These are phyloP conservation scores for Hypoxylon perforatum DNA, from an alignment of 495 filamentous ascomycete genomes.

Conservation along the genomic window DNA sequence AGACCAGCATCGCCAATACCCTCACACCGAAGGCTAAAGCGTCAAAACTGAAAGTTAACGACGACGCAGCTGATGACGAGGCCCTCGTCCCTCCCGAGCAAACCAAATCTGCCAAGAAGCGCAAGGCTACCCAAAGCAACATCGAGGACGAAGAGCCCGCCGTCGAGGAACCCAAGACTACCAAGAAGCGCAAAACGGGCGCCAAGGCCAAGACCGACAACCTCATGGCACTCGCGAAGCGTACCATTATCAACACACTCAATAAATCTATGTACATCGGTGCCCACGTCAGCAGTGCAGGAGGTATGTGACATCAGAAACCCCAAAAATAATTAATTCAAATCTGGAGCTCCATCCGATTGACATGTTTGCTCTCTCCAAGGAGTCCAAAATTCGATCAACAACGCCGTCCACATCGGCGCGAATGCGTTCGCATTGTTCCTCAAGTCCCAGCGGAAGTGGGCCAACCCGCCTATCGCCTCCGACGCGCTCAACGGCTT, in stretches of 20 bases:
- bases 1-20: background rate
- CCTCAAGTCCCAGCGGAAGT: constrained; percentile 94
- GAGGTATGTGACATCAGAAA: constrained; percentile 66
- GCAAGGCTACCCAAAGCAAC: constrained; percentile 45
- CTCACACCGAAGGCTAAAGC: constrained; percentile 28
- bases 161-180: constrained; percentile 43
- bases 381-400: constrained; percentile 90
- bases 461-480: constrained; percentile 83
- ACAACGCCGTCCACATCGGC: constrained; percentile 82
- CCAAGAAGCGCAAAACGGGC: constrained; percentile 64
- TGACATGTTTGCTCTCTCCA: constrained; percentile 20
- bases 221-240: constrained; percentile 71
- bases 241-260: constrained; percentile 70
- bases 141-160: constrained; percentile 39
- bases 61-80: constrained; percentile 25
- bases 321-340: background rate
- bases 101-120: constrained; percentile 44
- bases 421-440: constrained; percentile 95
- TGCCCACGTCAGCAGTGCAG: constrained; percentile 89
- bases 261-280: constrained; percentile 82
- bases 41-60: constrained; percentile 33
- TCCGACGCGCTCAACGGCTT: constrained; percentile 75
- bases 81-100: constrained; percentile 5
- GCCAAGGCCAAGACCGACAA: constrained; percentile 56
- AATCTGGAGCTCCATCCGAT: background rate